A percentile compares a stretch with the other conserved stretches of the same genome.
phyloP scores from a whole-genome alignment of 148 eudicot genomes.

The Rhododendron ferrugineum region DNA sequence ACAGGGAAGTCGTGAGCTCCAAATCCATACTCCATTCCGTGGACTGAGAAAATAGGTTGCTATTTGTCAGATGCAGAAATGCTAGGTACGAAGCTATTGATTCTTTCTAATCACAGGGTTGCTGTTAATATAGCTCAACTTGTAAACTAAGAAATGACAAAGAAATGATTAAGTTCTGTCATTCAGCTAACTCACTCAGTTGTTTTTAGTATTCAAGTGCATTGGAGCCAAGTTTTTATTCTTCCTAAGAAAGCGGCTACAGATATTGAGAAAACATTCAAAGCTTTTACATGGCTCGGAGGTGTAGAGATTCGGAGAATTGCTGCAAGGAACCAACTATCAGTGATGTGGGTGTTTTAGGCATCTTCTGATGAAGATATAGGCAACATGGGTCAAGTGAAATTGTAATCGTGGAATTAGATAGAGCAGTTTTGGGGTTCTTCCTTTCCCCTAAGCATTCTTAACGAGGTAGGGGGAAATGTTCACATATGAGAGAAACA shows the following conservation, averaged over 20 bases:
- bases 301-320: background rate
- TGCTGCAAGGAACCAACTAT: background rate
- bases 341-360: background rate
- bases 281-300: background rate
- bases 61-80: slow-evolving; percentile 1
- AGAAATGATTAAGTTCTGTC: background rate
- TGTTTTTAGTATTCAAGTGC: background rate
- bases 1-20: slow-evolving; percentile 79
- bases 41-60: slow-evolving; percentile 38
- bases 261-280: background rate
- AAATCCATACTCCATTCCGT: slow-evolving; percentile 88
- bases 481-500: background rate
- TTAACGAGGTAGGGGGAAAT: background rate
- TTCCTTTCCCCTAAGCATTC: background rate
- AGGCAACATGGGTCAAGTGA: background rate
- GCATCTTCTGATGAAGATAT: background rate
- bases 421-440: background rate
- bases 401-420: background rate
- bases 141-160: background rate
- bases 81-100: background rate
- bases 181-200: background rate
- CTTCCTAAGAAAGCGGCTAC: background rate
- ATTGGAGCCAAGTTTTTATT: background rate
- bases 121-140: background rate
- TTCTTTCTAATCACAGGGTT: background rate